These are phyloP conservation scores for Acarospora socialis DNA, from an alignment of 2,329 filamentous ascomycete species.

Conservation along the genomic window DNA sequence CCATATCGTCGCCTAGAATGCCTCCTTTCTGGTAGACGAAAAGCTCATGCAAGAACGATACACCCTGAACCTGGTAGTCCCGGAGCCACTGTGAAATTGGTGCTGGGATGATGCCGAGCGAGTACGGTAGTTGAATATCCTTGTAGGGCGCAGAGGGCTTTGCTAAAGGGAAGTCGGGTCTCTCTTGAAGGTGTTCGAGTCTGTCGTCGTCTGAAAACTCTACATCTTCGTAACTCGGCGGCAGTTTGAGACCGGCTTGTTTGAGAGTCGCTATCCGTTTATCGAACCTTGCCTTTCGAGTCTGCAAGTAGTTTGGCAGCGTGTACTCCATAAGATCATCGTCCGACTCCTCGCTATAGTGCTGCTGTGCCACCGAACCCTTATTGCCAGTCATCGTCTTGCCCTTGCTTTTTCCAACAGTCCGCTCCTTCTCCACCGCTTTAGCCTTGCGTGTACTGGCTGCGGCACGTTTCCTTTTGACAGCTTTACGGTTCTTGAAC, in stretches of 20 bases:
- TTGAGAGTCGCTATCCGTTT: constrained; percentile 43
- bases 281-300: constrained; percentile 57
- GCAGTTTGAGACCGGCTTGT: constrained; percentile 56
- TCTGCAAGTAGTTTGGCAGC: constrained; percentile 58
- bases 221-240: constrained; percentile 62
- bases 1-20: constrained; percentile 94
- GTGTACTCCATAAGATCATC: constrained; percentile 42
- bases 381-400: constrained; percentile 23
- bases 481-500: constrained; percentile 46
- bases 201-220: constrained; percentile 22
- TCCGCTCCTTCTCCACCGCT: constrained; percentile 24
- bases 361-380: constrained; percentile 8
- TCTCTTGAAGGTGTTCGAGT: constrained; percentile 9
- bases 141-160: constrained; percentile 56
- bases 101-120: constrained; percentile 69
- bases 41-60: constrained; percentile 68
- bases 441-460: constrained; percentile 35
- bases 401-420: constrained; percentile 18
- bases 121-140: constrained; percentile 61
- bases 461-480: constrained; percentile 38
- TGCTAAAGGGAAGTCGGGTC: constrained; percentile 47
- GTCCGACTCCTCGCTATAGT: constrained; percentile 24
- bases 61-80: constrained; percentile 80
- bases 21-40: constrained; percentile 88
- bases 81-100: constrained; percentile 83